Evolutionary conservation across 202 grass and related monocot genomes (phyloP).

Genomic region (Schoenoplectus tabernaemontani): DNA sequence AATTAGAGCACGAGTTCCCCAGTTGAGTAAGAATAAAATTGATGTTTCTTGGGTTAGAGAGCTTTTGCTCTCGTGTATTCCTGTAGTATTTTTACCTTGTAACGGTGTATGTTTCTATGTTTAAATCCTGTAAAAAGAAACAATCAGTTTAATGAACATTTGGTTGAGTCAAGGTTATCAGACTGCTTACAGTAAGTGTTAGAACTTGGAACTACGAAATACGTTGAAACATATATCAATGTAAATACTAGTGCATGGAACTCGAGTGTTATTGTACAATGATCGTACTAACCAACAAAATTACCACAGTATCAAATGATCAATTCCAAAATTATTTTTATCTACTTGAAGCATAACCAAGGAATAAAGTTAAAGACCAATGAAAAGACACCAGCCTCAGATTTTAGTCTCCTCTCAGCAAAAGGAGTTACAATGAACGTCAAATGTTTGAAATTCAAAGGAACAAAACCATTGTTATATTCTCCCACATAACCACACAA

Average conservation of each 20-base stretch:
- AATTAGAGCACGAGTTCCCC: neutral
- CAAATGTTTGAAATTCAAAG: slow-evolving; percentile 11
- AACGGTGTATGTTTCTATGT: neutral
- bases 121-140: neutral
- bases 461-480: neutral
- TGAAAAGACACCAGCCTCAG: neutral
- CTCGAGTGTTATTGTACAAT: neutral
- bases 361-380: neutral
- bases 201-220: neutral
- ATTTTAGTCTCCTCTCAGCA: neutral
- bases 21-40: neutral
- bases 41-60: neutral
- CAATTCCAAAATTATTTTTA: neutral
- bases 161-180: neutral
- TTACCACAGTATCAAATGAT: neutral
- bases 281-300: neutral
- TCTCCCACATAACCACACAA: neutral
- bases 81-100: neutral
- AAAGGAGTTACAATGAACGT: neutral
- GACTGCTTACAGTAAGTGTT: neutral
- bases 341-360: neutral
- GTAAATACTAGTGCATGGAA: neutral
- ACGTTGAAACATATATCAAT: neutral
- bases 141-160: neutral
- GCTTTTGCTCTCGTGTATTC: neutral